Conservation (phyloP, 257 asterid genomes). For the Solanum virginianum region DNA sequence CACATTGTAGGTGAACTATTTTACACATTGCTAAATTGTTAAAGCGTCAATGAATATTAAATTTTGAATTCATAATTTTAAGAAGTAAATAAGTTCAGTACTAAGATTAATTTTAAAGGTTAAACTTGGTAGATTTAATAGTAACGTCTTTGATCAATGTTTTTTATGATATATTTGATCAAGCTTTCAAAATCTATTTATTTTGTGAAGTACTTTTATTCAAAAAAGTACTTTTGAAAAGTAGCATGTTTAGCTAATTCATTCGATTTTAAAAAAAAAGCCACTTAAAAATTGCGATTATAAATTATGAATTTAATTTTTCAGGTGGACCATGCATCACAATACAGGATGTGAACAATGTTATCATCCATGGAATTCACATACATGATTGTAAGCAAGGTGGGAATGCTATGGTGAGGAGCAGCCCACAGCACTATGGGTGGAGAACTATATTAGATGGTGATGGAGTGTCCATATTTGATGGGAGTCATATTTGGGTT, state of each 20-base stretch:
- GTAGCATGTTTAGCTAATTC: too few species aligned
- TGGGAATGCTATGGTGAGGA: constrained; percentile 52
- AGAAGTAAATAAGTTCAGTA: not conserved
- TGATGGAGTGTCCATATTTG: constrained; percentile 56
- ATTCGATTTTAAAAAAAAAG: too few species aligned
- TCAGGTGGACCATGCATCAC: constrained; percentile 57
- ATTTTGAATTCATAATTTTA: not conserved
- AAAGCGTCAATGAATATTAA: not conserved
- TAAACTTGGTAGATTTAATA: too few species aligned
- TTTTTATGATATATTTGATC: too few species aligned
- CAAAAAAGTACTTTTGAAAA: too few species aligned
- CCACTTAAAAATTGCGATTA: too few species aligned
- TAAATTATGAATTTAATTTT: not conserved
- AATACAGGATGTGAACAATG: constrained; percentile 43
- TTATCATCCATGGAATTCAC: constrained; percentile 46
- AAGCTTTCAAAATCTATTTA: too few species aligned
- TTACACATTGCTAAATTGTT: not conserved
- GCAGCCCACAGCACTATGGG: constrained; percentile 44
- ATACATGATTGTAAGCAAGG: constrained; percentile 61
- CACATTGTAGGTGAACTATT: constrained; percentile 22
- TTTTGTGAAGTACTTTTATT: too few species aligned
- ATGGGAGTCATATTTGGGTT: constrained; percentile 54
- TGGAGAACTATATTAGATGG: constrained; percentile 53
- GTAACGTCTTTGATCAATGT: too few species aligned
- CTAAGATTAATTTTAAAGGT: too few species aligned